Percentiles rank a stretch among this genome's conserved stretches.
phyloP scores from a whole-genome alignment of 495 filamentous ascomycete species.

The Xylaria grammica region DNA sequence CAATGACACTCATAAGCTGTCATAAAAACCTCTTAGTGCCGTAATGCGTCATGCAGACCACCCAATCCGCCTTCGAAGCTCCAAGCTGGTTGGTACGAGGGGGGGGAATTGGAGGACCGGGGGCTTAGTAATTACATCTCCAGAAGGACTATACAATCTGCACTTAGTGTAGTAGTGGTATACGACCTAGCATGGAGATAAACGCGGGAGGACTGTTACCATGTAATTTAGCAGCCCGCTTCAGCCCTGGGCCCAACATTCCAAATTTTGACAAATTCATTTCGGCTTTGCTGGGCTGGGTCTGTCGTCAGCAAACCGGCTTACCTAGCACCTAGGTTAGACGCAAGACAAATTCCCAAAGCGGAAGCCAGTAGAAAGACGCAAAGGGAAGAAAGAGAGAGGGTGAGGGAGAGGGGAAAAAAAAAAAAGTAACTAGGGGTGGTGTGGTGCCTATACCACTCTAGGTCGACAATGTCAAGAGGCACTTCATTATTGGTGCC shows the following conservation, averaged over 20 bases:
- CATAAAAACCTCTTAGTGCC: too few species aligned
- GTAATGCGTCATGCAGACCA: too few species aligned
- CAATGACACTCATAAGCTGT: too few species aligned
- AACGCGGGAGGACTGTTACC: constrained; percentile 2
- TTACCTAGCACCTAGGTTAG: constrained; percentile 5
- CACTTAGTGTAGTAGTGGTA: too few species aligned
- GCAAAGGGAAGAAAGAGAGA: neutral
- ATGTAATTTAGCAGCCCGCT: constrained; percentile 13
- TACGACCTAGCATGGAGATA: constrained; percentile 1
- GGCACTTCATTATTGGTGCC: constrained; percentile 17
- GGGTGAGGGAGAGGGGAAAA: neutral
- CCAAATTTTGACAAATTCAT: constrained; percentile 24
- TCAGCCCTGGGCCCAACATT: neutral
- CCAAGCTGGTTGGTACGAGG: too few species aligned
- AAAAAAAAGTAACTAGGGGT: neutral
- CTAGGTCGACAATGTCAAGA: constrained; percentile 1
- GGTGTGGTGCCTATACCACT: neutral
- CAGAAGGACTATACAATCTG: neutral
- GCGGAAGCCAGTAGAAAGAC: neutral
- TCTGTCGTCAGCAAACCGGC: constrained; percentile 18
- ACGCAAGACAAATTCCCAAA: neutral
- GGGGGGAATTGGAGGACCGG: too few species aligned
- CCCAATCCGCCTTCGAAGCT: too few species aligned
- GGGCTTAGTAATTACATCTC: neutral
- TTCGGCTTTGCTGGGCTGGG: neutral